phyloP scores from a whole-genome alignment of 768 basidiomycete genomes.

The Hygrophorus russula region DNA sequence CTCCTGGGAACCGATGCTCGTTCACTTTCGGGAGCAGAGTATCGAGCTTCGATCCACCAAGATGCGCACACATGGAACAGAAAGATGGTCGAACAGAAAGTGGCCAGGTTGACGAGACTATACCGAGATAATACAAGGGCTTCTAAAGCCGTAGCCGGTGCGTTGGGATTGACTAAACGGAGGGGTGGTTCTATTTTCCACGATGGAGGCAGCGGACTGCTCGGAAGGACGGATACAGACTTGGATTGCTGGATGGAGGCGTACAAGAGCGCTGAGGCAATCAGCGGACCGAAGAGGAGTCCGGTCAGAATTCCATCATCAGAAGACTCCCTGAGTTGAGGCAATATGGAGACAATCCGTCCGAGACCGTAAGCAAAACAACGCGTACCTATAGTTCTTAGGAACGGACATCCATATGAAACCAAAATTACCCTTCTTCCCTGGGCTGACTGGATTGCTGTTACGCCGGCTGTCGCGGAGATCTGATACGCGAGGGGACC shows the following conservation, averaged over 20 bases:
- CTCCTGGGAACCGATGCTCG: slow-evolving; percentile 67
- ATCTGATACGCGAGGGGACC: slow-evolving; percentile 36
- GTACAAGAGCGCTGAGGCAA: slow-evolving; percentile 58
- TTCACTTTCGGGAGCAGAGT: slow-evolving; percentile 48
- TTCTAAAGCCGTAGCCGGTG: slow-evolving; percentile 32
- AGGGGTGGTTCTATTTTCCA: slow-evolving; percentile 78
- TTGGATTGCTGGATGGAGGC: slow-evolving; percentile 30
- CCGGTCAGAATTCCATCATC: slow-evolving; percentile 86
- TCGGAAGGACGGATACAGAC: slow-evolving; percentile 14
- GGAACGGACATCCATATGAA: slow-evolving; percentile 88
- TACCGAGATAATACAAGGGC: slow-evolving; percentile 61
- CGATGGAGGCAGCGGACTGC: slow-evolving; percentile 33
- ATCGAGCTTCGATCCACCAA: slow-evolving; percentile 52
- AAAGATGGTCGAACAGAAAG: slow-evolving; percentile 70
- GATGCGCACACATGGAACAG: slow-evolving; percentile 74
- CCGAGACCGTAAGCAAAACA: background rate
- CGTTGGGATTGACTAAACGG: slow-evolving; percentile 32
- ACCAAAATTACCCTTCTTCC: slow-evolving; percentile 43
- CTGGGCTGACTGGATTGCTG: slow-evolving; percentile 10
- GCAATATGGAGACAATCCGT: slow-evolving; percentile 3
- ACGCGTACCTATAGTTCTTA: slow-evolving; percentile 66
- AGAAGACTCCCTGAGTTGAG: slow-evolving; percentile 46
- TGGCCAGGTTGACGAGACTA: slow-evolving; percentile 68
- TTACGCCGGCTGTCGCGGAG: slow-evolving; percentile 30
- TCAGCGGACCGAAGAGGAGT: slow-evolving; percentile 72